phyloP scores from a whole-genome alignment of 2,329 filamentous ascomycete genomes.

The Ascochyta pisi region DNA sequence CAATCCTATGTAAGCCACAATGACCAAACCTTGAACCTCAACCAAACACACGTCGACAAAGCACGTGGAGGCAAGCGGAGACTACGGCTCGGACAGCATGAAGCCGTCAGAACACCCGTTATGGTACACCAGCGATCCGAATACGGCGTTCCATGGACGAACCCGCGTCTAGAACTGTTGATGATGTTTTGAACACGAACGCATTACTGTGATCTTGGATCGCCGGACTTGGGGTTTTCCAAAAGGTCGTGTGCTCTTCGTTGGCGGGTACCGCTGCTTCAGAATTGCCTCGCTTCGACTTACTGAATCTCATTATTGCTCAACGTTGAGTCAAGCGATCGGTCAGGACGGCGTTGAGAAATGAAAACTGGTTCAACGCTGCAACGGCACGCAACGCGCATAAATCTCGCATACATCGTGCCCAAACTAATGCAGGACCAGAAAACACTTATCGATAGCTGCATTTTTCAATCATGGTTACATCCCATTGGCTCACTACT shows the following conservation, averaged over 20 bases:
- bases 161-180: background rate
- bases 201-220: background rate
- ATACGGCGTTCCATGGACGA: background rate
- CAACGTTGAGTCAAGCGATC: constrained; percentile 6
- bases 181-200: background rate
- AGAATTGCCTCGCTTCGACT: background rate
- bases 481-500: background rate
- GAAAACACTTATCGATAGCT: constrained; percentile 25
- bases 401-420: background rate
- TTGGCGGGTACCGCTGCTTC: too few species aligned
- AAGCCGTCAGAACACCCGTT: background rate
- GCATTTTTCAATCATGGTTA: constrained; percentile 2
- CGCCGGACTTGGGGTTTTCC: too few species aligned
- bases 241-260: too few species aligned
- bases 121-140: constrained; percentile 1
- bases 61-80: background rate
- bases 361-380: constrained; percentile 19
- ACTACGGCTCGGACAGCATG: constrained; percentile 1
- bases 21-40: too few species aligned
- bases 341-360: constrained; percentile 15
- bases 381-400: background rate
- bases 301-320: background rate
- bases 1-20: too few species aligned
- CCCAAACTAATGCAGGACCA: constrained; percentile 25
- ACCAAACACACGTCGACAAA: background rate